Evolutionary conservation across 1,284 basidiomycete genomes (phyloP).

Genomic region (Cryptococcus sp.): DNA sequence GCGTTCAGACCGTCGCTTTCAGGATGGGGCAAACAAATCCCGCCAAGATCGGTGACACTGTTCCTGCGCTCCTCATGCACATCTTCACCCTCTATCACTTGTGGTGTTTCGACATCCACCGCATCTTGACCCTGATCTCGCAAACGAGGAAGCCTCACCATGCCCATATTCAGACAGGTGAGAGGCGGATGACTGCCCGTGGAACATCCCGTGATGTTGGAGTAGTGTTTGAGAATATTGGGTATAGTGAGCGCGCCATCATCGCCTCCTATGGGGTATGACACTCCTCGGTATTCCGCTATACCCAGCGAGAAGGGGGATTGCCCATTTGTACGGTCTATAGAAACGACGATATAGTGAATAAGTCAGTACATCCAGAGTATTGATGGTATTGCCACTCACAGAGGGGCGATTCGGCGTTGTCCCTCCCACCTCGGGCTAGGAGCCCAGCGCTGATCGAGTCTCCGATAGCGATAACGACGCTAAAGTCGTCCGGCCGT

Average conservation of each 20-base stretch:
- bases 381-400: background rate
- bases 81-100: too few species aligned
- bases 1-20: slow-evolving; percentile 43
- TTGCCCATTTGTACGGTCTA: background rate
- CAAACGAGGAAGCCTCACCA: too few species aligned
- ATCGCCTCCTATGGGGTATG: slow-evolving; percentile 51
- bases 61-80: too few species aligned
- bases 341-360: background rate
- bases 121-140: background rate
- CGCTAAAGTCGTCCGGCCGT: slow-evolving; percentile 50
- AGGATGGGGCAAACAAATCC: slow-evolving; percentile 23
- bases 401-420: background rate
- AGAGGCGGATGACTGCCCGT: slow-evolving; percentile 32
- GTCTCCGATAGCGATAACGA: slow-evolving; percentile 53
- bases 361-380: background rate
- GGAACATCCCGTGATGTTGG: slow-evolving; percentile 28
- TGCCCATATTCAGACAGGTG: slow-evolving; percentile 15
- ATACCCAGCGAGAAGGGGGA: slow-evolving; percentile 21
- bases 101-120: background rate
- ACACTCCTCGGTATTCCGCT: slow-evolving; percentile 50
- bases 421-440: slow-evolving; percentile 25
- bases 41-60: background rate
- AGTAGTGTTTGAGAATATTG: slow-evolving; percentile 37
- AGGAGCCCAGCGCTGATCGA: slow-evolving; percentile 52
- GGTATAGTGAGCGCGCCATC: slow-evolving; percentile 45